Conservation (phyloP, 2,329 filamentous ascomycete species). For the Cladophialophora exuberans region DNA sequence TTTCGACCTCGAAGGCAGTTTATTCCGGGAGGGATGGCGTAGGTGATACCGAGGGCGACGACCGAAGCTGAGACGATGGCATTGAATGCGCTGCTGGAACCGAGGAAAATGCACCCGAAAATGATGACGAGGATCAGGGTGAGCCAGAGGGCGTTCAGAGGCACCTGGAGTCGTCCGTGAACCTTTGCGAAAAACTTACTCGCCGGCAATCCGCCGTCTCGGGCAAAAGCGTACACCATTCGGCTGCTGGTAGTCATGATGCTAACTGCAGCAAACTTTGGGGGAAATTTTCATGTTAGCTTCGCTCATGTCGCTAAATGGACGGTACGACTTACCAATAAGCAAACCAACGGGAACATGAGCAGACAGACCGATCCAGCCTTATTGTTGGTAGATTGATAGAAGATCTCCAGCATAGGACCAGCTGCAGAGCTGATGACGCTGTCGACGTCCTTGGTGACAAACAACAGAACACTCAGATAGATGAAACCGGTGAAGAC, state of each 20-base stretch:
- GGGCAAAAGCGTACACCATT: constrained; percentile 69
- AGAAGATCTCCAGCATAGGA: constrained; percentile 65
- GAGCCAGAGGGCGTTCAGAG: constrained; percentile 67
- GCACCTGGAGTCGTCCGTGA: constrained; percentile 64
- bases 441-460: constrained; percentile 59
- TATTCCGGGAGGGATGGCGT: constrained; percentile 73
- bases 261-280: constrained; percentile 60
- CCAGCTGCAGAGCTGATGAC: constrained; percentile 61
- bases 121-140: constrained; percentile 65
- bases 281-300: constrained; percentile 50
- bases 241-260: constrained; percentile 69
- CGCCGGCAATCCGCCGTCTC: constrained; percentile 63
- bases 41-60: constrained; percentile 71
- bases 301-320: not conserved
- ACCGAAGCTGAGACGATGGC: constrained; percentile 73
- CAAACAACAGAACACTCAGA: constrained; percentile 65
- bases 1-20: constrained; percentile 69
- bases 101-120: constrained; percentile 72
- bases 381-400: constrained; percentile 63
- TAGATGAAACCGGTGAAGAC: constrained; percentile 66
- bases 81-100: constrained; percentile 69
- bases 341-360: constrained; percentile 48
- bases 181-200: constrained; percentile 58
- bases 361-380: constrained; percentile 66
- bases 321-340: constrained; percentile 20